A percentile compares a stretch with the other conserved stretches of the same genome.
phyloP scores from a whole-genome alignment of 164 flowering plant genomes.

The Santalum album region DNA sequence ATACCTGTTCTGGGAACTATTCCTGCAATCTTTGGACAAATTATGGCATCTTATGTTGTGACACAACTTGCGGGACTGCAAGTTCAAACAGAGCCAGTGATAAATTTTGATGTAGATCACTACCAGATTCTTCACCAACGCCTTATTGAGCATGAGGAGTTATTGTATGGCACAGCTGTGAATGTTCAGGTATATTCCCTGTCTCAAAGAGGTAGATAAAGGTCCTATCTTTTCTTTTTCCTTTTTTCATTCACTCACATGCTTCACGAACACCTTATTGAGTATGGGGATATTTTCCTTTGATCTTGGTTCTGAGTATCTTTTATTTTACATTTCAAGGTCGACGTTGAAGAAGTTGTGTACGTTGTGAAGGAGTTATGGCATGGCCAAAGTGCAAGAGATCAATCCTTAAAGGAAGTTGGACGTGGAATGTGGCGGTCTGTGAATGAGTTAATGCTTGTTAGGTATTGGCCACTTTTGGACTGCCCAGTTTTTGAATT shows the following conservation, averaged over 20 bases:
- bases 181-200: conserved; percentile 54
- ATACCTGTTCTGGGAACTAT: conserved; percentile 93
- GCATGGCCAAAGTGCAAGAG: conserved; percentile 90
- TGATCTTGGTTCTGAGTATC: too few species aligned
- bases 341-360: conserved; percentile 87
- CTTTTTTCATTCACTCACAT: too few species aligned
- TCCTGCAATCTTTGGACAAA: conserved; percentile 97
- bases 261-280: too few species aligned
- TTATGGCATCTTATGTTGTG: conserved; percentile 93
- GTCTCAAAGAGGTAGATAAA: too few species aligned
- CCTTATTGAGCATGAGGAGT: conserved; percentile 91
- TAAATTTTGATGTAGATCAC: conserved; percentile 78
- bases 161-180: conserved; percentile 54
- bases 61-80: conserved; percentile 72
- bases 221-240: too few species aligned
- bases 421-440: conserved; percentile 99
- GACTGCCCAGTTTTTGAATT: too few species aligned
- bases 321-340: conserved; percentile 30
- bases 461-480: conserved; percentile 50
- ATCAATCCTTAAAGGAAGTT: conserved; percentile 46
- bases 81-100: conserved; percentile 78
- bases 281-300: too few species aligned
- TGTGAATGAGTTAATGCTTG: conserved; percentile 83
- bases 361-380: conserved; percentile 83
- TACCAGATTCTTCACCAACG: conserved; percentile 82